Base-by-base conservation (phyloP, 768 basidiomycete species). In the Fomitopsis pulvina region DNA sequence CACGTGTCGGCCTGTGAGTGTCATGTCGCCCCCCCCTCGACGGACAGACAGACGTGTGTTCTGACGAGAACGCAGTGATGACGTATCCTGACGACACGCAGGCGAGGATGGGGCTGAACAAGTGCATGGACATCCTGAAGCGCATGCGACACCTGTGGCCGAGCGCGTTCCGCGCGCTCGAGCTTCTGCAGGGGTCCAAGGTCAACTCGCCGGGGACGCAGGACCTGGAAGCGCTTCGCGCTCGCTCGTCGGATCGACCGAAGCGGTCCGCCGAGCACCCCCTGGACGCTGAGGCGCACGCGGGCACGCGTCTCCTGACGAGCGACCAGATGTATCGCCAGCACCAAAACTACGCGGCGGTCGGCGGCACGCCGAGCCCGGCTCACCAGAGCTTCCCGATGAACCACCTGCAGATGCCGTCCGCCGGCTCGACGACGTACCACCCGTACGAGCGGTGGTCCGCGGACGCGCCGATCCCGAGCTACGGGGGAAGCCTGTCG, bases 71-170 rank as follows among this genome's bases (percentile, higher is more conserved):
- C 28, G 4, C 42, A 83, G 87, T 89, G 37, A 81, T 78, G 18
- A 68, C 76, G 11, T 77, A 80, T 62, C 79, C 84, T 1, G 66
- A 71, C 32, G 85, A 90, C 57, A 85, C 86, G 14, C 87, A 87
- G 59, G 82, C 83, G 4, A 73, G 72, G 30, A 55, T 80, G 48
- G 83, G 85, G 5, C 71, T 90, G 1, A 68, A 69, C 38, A 80
- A 76, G 58, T 87, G 83, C 60, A 84, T 85, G 77, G 78, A 81
- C 26, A 72, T 77, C 5, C 73, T 91, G 25, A 68, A 73, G 45
- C 72, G 71, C 20, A 86, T 90, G 81, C 75, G 80, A 45, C 68
- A 75, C 30, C 70, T 83, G 22, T 91, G 88, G 88, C 87, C 87
- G 0, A 80, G 80, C 52, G 88, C 88, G 2, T 80, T 73, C 9